Conservation (phyloP, 2,329 filamentous ascomycete genomes). For the Proliferodiscus dingleyae region DNA sequence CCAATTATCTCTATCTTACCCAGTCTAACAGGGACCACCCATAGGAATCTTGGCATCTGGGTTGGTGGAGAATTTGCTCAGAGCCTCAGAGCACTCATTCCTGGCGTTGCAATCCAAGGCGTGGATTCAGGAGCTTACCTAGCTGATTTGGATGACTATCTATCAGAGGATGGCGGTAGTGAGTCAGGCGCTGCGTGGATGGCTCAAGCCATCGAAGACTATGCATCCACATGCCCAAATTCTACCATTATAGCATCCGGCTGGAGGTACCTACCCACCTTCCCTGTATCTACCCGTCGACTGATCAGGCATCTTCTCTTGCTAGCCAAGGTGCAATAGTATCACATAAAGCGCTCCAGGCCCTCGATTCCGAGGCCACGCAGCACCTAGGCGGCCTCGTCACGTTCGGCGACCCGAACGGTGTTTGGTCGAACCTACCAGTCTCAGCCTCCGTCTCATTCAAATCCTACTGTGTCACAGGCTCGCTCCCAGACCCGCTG, state of each 20-base stretch:
- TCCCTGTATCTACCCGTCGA: not conserved
- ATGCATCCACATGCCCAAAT: not conserved
- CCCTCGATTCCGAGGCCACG: not conserved
- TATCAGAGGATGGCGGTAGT: not conserved
- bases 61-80: not conserved
- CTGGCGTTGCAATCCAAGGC: not conserved
- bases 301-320: not conserved
- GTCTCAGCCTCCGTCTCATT: not conserved
- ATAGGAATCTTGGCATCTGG: conserved; percentile 1
- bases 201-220: not conserved
- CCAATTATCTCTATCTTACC: not conserved
- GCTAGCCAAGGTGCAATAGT: not conserved
- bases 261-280: not conserved
- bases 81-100: not conserved
- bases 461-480: not conserved
- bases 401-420: not conserved
- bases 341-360: not conserved
- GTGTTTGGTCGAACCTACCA: not conserved
- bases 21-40: not conserved
- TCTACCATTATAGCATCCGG: not conserved
- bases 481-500: not conserved
- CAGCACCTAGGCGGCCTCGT: not conserved
- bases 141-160: not conserved
- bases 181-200: not conserved
- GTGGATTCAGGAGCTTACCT: not conserved